Evolutionary conservation across 225 moss, liverwort and hornwort genomes (phyloP).

Genomic region (Pleurozium schreberi): DNA sequence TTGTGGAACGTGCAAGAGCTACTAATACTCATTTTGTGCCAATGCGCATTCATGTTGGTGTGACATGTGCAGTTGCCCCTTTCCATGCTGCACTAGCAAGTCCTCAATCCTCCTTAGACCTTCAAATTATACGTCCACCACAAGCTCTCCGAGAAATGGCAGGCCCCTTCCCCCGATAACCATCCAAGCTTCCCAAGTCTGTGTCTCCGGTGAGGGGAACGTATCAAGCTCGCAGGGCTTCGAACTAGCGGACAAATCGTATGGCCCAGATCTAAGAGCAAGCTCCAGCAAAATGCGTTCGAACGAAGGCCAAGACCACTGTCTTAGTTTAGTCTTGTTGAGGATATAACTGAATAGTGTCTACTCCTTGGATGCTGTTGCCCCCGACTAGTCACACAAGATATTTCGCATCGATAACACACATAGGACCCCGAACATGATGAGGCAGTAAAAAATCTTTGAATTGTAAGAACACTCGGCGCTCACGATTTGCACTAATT

Average conservation of each 20-base stretch:
- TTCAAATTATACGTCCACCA: background rate
- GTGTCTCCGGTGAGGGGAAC: background rate
- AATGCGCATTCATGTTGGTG: constrained; percentile 15
- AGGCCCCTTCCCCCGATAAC: background rate
- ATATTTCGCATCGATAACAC: background rate
- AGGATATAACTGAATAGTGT: background rate
- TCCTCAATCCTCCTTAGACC: constrained; percentile 5
- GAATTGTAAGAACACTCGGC: background rate
- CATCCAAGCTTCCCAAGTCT: background rate
- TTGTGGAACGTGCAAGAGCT: background rate
- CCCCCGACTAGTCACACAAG: background rate
- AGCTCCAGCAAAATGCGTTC: background rate
- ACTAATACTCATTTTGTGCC: constrained; percentile 1
- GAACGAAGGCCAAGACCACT: background rate
- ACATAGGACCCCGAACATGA: background rate
- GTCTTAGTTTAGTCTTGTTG: background rate
- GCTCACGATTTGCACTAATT: background rate
- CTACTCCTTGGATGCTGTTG: background rate
- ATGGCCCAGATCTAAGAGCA: background rate
- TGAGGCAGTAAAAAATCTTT: background rate
- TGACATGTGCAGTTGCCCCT: constrained; percentile 19
- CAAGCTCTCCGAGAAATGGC: background rate
- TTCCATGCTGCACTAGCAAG: constrained; percentile 16
- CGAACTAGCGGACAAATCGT: background rate
- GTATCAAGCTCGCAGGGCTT: background rate